phyloP scores from a whole-genome alignment of 305 asterid genomes.

The Fraxinus velutina region DNA sequence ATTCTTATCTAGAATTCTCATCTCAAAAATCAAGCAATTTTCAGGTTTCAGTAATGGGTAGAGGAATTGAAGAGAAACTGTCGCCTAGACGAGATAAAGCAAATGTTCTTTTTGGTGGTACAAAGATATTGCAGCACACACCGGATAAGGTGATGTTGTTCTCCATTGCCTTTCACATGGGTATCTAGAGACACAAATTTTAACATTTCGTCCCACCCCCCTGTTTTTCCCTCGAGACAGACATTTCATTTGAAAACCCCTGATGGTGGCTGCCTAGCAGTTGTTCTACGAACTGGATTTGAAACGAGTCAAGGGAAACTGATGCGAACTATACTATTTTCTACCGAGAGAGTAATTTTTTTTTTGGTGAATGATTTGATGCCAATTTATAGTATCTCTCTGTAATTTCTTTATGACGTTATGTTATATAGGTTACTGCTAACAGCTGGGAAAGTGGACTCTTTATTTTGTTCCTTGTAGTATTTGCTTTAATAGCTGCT shows the following conservation, averaged over 20 bases:
- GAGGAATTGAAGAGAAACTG: slow-evolving; percentile 70
- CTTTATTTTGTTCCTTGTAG: slow-evolving; percentile 82
- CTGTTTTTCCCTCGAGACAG: slow-evolving; percentile 39
- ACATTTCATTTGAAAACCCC: slow-evolving; percentile 82
- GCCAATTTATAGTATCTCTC: slow-evolving; percentile 8
- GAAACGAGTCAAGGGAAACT: slow-evolving; percentile 98
- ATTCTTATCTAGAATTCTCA: slow-evolving; percentile 20
- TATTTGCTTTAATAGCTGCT: slow-evolving; percentile 93
- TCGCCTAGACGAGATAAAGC: slow-evolving; percentile 82
- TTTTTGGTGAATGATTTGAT: slow-evolving; percentile 19
- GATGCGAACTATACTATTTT: slow-evolving; percentile 95
- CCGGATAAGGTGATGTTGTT: slow-evolving; percentile 66
- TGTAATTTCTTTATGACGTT: slow-evolving; percentile 10
- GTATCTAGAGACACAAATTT: neutral
- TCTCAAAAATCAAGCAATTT: slow-evolving; percentile 21
- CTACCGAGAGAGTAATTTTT: slow-evolving; percentile 83
- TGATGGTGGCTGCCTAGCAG: slow-evolving; percentile 97
- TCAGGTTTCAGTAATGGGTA: slow-evolving; percentile 79
- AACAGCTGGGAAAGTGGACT: slow-evolving; percentile 98
- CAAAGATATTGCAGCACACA: slow-evolving; percentile 91
- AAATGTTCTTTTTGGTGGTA: slow-evolving; percentile 95
- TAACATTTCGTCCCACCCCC: slow-evolving; percentile 12
- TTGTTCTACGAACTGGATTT: slow-evolving; percentile 93
- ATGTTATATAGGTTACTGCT: slow-evolving; percentile 71
- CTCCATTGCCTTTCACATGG: neutral